Conservation (phyloP, 352 stramenopile genomes). For the Phytopythium oedochilum region DNA sequence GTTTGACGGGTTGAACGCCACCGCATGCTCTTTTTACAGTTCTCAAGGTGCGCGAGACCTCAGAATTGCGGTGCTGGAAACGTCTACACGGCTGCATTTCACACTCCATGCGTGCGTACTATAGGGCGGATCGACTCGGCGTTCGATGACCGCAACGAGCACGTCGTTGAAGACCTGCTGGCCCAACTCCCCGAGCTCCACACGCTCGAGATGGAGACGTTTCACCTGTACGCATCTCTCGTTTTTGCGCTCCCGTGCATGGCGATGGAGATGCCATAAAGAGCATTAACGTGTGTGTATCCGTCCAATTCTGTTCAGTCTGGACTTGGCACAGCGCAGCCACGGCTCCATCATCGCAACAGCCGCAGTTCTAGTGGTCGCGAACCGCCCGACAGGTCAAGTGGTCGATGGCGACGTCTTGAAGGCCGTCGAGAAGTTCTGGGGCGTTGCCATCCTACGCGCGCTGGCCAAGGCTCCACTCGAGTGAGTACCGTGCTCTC, state of each 20-base stretch:
- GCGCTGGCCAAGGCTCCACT: conserved; percentile 14
- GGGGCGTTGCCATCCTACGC: conserved; percentile 31
- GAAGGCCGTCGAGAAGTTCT: conserved; percentile 25
- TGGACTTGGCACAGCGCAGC: conserved; percentile 44
- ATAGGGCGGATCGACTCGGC: conserved; percentile 29
- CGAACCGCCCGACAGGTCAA: conserved; percentile 36
- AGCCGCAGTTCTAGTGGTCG: conserved; percentile 32
- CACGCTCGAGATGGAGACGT: conserved; percentile 73
- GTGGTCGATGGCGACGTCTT: conserved; percentile 28
- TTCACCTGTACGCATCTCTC: conserved; percentile 62
- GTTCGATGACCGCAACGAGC: conserved; percentile 66
- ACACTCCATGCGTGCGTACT: too few species aligned
- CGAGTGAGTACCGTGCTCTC: too few species aligned
- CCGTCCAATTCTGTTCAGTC: too few species aligned
- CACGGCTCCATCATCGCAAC: conserved; percentile 30
- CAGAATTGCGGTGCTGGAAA: too few species aligned
- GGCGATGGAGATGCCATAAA: neutral
- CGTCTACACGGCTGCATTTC: neutral
- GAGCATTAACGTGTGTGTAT: neutral
- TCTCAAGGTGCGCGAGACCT: conserved; percentile 61
- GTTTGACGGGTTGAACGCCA: conserved; percentile 49
- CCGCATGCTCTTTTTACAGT: conserved; percentile 65
- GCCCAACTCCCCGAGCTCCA: conserved; percentile 21
- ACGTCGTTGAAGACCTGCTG: conserved; percentile 30
- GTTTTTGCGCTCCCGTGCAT: too few species aligned